Percentiles rank a stretch among this genome's conserved stretches.
These are phyloP conservation scores for Wickerhamomyces kurtzmanii DNA, from an alignment of 805 yeast genomes.

Conservation along the genomic window DNA sequence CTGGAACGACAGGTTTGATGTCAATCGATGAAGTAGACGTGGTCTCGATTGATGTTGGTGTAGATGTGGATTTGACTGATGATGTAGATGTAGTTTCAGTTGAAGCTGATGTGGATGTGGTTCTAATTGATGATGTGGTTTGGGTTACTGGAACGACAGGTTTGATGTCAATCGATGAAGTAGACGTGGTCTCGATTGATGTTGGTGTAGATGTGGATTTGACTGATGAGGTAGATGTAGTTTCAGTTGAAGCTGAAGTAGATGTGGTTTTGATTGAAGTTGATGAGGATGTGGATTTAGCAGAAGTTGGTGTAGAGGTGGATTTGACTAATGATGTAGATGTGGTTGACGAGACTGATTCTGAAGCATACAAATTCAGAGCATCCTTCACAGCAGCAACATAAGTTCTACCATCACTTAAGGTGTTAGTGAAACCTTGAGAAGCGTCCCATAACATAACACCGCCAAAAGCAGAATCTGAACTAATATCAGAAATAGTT, in stretches of 20 bases:
- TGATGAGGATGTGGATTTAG: constrained; percentile 8
- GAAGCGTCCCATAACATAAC: constrained; percentile 90
- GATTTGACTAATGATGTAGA: constrained; percentile 8
- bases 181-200: background rate
- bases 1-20: background rate
- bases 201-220: background rate
- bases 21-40: background rate
- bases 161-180: background rate
- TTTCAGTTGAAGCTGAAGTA: constrained; percentile 2
- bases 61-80: constrained; percentile 2
- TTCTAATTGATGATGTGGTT: constrained; percentile 1
- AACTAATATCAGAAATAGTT: constrained; percentile 63
- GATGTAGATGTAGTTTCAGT: constrained; percentile 3
- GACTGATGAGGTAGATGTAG: constrained; percentile 2
- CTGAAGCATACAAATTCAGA: constrained; percentile 18
- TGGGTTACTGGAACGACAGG: constrained; percentile 1
- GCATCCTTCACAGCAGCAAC: constrained; percentile 32
- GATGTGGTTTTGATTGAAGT: background rate
- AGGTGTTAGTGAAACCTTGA: constrained; percentile 45
- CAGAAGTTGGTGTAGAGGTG: constrained; percentile 9
- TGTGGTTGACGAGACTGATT: constrained; percentile 9
- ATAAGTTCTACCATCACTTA: constrained; percentile 32
- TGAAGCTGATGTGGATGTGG: constrained; percentile 2
- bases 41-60: constrained; percentile 1
- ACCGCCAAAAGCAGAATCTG: constrained; percentile 74